A percentile compares a stretch with the other conserved stretches of the same genome.
Conservation (phyloP, 768 basidiomycete genomes). For the Macrocybe gigantea region DNA sequence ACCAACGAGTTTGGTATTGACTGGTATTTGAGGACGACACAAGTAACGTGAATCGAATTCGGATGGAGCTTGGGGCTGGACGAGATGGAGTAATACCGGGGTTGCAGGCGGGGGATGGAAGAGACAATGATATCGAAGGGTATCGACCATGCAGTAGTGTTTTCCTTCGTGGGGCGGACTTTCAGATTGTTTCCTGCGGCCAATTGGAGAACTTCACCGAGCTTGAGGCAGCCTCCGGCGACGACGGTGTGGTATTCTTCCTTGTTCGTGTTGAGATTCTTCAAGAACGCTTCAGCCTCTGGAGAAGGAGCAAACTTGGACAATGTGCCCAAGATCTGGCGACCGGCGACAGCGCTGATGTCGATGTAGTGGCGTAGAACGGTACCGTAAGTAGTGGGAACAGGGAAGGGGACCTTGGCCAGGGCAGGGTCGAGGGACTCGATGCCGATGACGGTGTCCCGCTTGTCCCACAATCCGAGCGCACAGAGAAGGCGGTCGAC, state of each 20-base stretch:
- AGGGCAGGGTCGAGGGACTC: constrained; percentile 97
- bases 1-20: constrained; percentile 50
- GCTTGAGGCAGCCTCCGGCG: constrained; percentile 77
- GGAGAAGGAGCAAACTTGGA: constrained; percentile 85
- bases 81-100: constrained; percentile 98
- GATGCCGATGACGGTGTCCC: constrained; percentile 81
- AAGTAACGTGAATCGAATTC: constrained; percentile 89
- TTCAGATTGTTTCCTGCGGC: constrained; percentile 76
- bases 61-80: constrained; percentile 92
- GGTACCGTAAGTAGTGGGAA: constrained; percentile 89
- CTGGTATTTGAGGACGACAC: constrained; percentile 92
- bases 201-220: constrained; percentile 89
- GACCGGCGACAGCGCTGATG: constrained; percentile 89
- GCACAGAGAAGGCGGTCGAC: constrained; percentile 84
- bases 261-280: constrained; percentile 80
- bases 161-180: constrained; percentile 52
- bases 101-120: constrained; percentile 88
- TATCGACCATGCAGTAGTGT: constrained; percentile 83
- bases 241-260: constrained; percentile 79
- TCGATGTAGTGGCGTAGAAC: constrained; percentile 97
- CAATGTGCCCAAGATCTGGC: constrained; percentile 85
- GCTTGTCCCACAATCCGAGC: constrained; percentile 79
- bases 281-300: constrained; percentile 68
- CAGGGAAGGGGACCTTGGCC: constrained; percentile 98
- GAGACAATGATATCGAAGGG: constrained; percentile 98